Conservation (phyloP, 805 yeast genomes). For the Monosporozyma yasuniensis region DNA sequence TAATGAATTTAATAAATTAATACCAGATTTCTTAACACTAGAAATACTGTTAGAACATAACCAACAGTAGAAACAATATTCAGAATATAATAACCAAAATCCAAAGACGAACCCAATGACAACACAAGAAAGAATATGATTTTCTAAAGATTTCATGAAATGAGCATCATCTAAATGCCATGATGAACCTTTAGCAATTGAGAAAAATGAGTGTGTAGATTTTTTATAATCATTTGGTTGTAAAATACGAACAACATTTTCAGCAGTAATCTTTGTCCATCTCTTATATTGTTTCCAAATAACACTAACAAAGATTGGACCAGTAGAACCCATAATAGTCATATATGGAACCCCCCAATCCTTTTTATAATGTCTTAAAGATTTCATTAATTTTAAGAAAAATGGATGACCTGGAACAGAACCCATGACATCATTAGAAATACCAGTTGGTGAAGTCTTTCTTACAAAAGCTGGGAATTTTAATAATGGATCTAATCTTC, state of each 20-base stretch:
- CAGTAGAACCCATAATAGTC: constrained; percentile 89
- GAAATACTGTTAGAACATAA: constrained; percentile 18
- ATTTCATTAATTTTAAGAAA: constrained; percentile 60
- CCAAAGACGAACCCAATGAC: constrained; percentile 59
- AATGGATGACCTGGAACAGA: constrained; percentile 79
- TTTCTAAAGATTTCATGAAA: constrained; percentile 59
- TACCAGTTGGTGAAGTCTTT: constrained; percentile 81
- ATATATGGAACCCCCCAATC: constrained; percentile 81
- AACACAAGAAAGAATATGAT: constrained; percentile 64
- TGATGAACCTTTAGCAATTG: constrained; percentile 71
- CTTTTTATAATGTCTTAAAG: constrained; percentile 50
- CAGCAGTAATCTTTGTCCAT: constrained; percentile 44
- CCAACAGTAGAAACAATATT: constrained; percentile 35
- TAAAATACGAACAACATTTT: constrained; percentile 43
- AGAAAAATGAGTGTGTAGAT: constrained; percentile 52
- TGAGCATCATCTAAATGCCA: constrained; percentile 89
- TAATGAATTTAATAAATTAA: neutral
- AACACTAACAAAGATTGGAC: constrained; percentile 77
- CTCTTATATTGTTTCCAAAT: constrained; percentile 81
- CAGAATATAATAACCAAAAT: constrained; percentile 34
- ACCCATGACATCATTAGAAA: constrained; percentile 90
- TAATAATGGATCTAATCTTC: constrained; percentile 68
- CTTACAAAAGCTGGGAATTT: constrained; percentile 76
- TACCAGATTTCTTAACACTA: neutral
- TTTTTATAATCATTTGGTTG: constrained; percentile 65